These are phyloP conservation scores for Balansia obtecta DNA, from an alignment of 2,329 filamentous ascomycete genomes.

Conservation along the genomic window DNA sequence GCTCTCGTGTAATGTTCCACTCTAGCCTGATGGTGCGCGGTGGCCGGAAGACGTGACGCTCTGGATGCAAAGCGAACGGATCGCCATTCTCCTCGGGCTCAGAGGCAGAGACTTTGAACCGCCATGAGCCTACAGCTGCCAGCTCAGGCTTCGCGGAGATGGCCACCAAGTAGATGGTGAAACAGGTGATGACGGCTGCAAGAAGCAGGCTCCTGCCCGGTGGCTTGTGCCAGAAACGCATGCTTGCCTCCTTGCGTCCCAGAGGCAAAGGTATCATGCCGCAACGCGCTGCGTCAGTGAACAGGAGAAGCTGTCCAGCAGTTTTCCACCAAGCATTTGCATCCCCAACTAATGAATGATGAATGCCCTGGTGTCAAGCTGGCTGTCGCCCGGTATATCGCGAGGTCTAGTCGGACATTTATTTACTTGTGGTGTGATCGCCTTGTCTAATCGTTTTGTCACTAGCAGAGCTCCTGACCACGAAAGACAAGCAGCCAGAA, in stretches of 20 bases:
- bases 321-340: no score
- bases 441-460: no score
- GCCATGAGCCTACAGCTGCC: background rate
- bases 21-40: constrained; percentile 17
- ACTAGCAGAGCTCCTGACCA: background rate
- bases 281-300: no score
- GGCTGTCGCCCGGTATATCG: no score
- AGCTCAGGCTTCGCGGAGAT: constrained; percentile 3
- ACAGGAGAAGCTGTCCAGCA: no score
- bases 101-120: no score
- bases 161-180: constrained; percentile 9
- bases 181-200: constrained; percentile 1
- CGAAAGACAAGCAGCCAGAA: background rate
- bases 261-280: no score
- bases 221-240: background rate
- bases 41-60: constrained; percentile 26
- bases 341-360: no score
- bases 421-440: no score
- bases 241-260: no score
- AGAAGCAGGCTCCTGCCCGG: background rate
- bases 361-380: no score
- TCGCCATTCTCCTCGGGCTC: background rate
- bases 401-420: no score
- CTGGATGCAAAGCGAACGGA: constrained; percentile 23
- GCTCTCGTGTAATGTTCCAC: constrained; percentile 29